Percentiles rank a stretch among this genome's conserved stretches.
phyloP scores from a whole-genome alignment of 257 asterid species.

The Solanum sejunctum region DNA sequence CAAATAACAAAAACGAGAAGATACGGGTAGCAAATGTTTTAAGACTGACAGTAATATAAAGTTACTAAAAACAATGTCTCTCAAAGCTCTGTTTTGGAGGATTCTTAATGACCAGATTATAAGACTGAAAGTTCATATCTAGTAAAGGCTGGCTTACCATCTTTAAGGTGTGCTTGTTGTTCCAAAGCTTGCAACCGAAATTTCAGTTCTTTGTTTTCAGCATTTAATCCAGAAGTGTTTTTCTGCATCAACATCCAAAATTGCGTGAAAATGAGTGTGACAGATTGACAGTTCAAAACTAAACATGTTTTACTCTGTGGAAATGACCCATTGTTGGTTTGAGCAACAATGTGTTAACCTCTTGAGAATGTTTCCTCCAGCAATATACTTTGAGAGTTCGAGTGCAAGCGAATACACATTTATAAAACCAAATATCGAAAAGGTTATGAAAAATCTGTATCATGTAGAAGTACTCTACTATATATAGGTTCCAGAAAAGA shows the following conservation, averaged over 20 bases:
- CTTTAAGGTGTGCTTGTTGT: slow-evolving; percentile 91
- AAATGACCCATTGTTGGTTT: background rate
- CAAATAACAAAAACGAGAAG: background rate
- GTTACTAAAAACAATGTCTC: background rate
- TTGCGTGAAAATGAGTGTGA: background rate
- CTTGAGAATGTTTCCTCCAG: background rate
- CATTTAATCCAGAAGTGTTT: slow-evolving; percentile 61
- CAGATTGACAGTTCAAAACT: background rate
- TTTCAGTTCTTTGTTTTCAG: slow-evolving; percentile 87
- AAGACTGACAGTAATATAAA: background rate
- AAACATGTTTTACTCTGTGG: background rate
- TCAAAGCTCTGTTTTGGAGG: background rate
- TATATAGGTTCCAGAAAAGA: background rate
- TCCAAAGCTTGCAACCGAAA: slow-evolving; percentile 77
- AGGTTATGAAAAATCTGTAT: background rate
- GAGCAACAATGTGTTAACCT: background rate
- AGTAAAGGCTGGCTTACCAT: slow-evolving; percentile 38
- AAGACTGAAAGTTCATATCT: background rate
- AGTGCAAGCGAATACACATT: background rate
- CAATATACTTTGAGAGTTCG: background rate
- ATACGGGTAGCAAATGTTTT: background rate
- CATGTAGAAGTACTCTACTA: background rate
- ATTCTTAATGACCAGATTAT: background rate
- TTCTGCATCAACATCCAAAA: slow-evolving; percentile 34
- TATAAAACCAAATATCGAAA: background rate